Evolutionary conservation across 352 stramenopile species (phyloP).

Genomic region (Phytophthora niederhauseri): DNA sequence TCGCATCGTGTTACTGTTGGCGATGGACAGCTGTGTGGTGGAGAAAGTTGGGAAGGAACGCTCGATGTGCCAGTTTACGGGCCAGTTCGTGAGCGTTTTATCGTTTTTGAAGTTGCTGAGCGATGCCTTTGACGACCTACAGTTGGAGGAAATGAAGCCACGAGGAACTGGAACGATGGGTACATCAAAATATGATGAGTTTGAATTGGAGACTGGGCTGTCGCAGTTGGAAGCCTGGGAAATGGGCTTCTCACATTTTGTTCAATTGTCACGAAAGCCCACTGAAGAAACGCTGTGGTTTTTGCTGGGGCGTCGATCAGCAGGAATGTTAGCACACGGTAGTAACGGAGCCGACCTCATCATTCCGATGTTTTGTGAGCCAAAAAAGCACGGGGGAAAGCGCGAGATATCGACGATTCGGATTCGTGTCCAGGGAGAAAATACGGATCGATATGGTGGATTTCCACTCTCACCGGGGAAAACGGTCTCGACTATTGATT

Average conservation of each 20-base stretch:
- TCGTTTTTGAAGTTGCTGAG: not conserved
- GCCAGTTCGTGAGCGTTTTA: not conserved
- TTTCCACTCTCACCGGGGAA: no score
- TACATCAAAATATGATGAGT: not conserved
- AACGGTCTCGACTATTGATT: no score
- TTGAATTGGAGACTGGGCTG: not conserved
- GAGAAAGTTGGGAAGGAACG: not conserved
- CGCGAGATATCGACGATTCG: no score
- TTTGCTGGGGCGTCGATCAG: constrained; percentile 1
- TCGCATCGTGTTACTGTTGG: constrained; percentile 8
- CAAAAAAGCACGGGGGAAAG: not conserved
- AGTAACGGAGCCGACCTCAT: not conserved
- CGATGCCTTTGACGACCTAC: not conserved
- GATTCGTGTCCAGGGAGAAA: no score
- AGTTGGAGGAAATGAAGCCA: no score
- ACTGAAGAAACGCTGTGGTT: constrained; percentile 5
- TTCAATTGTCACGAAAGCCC: not conserved
- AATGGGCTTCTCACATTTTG: constrained; percentile 1
- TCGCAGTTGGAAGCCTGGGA: not conserved
- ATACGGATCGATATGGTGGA: no score
- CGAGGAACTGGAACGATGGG: no score
- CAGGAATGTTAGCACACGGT: not conserved
- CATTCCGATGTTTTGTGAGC: constrained; percentile 3
- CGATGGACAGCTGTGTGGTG: constrained; percentile 5
- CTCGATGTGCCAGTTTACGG: not conserved